Conservation (phyloP, 2,329 filamentous ascomycete species). For the Tolypocladium amazonense region DNA sequence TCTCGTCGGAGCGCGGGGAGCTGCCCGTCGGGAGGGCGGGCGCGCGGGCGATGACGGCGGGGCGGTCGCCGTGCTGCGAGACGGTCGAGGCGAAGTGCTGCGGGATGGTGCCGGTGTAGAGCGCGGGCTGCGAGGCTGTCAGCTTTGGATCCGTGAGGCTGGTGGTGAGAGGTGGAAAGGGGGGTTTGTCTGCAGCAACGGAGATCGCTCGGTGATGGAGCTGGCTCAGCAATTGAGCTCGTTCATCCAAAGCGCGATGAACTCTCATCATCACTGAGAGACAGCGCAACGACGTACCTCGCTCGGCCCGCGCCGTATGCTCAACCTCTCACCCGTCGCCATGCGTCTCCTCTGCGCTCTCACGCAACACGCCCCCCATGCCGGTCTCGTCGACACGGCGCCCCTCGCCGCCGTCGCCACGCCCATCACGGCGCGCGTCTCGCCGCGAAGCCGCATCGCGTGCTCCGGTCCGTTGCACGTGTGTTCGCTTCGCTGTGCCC, state of each 20-base stretch:
- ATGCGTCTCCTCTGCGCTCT: constrained; percentile 1
- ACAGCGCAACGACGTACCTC: constrained; percentile 12
- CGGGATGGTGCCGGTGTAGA: constrained; percentile 59
- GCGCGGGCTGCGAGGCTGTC: constrained; percentile 41
- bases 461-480: not conserved
- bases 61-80: constrained; percentile 50
- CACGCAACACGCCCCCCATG: not conserved
- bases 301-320: constrained; percentile 17
- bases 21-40: constrained; percentile 23
- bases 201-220: too few species aligned
- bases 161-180: not conserved
- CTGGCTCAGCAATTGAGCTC: too few species aligned
- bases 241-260: not conserved
- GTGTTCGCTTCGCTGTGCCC: not conserved
- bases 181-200: not conserved
- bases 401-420: not conserved
- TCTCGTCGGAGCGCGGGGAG: constrained; percentile 43
- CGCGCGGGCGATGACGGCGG: constrained; percentile 43
- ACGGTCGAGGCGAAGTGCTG: constrained; percentile 62
- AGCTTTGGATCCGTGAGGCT: not conserved
- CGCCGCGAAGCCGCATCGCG: not conserved
- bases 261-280: not conserved
- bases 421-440: not conserved
- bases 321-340: constrained; percentile 10
- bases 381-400: not conserved